Evolutionary conservation across 805 yeast genomes (phyloP).

Genomic region (Metschnikowia bowlesiae): DNA sequence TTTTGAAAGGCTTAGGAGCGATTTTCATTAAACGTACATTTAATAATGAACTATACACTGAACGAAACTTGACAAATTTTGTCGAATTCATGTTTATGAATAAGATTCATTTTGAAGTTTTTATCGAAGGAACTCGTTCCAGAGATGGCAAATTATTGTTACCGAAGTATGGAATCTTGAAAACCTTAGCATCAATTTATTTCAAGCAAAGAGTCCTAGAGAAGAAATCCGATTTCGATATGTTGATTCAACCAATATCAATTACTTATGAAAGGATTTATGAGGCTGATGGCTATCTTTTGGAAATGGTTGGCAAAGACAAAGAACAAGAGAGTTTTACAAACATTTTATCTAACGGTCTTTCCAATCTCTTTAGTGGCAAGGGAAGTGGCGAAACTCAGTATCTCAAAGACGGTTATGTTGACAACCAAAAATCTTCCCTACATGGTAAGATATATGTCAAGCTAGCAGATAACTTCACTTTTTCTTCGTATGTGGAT

Average conservation of each 20-base stretch:
- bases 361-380: constrained; percentile 24
- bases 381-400: constrained; percentile 2
- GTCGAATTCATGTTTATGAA: constrained; percentile 46
- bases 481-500: constrained; percentile 24
- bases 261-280: constrained; percentile 59
- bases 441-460: constrained; percentile 37
- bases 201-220: constrained; percentile 30
- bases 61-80: constrained; percentile 43
- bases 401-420: constrained; percentile 20
- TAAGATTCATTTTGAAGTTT: constrained; percentile 53
- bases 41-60: constrained; percentile 41
- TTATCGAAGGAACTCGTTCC: constrained; percentile 64
- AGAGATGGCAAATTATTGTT: constrained; percentile 60
- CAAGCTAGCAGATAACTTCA: constrained; percentile 31
- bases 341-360: constrained; percentile 34
- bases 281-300: constrained; percentile 51
- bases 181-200: constrained; percentile 46
- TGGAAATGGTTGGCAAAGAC: constrained; percentile 54
- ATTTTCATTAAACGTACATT: constrained; percentile 52
- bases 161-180: constrained; percentile 60
- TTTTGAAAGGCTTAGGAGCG: constrained; percentile 51
- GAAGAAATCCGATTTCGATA: constrained; percentile 23
- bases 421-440: constrained; percentile 25
- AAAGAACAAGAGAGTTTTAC: constrained; percentile 49
- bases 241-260: constrained; percentile 48